phyloP scores from a whole-genome alignment of 2,329 filamentous ascomycete genomes.

The Ascosphaera pollenicola region DNA sequence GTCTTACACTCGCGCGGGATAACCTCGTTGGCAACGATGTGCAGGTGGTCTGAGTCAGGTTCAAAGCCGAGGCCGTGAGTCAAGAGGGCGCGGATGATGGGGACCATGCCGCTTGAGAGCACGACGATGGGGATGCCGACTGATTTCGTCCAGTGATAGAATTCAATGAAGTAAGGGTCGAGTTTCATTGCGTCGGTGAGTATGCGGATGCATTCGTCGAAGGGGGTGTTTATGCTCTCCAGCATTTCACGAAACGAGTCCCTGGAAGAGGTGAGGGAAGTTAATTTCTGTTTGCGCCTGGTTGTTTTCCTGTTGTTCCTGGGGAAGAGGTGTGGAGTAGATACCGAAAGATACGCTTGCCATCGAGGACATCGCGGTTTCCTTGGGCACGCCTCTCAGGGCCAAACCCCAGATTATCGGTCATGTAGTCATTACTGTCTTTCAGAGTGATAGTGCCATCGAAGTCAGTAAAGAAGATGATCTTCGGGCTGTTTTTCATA shows the following conservation, averaged over 20 bases:
- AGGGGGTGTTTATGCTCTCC: conserved; percentile 61
- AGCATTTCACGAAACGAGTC: conserved; percentile 85
- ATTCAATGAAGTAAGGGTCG: conserved; percentile 71
- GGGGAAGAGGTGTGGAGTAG: conserved; percentile 1
- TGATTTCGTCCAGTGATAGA: conserved; percentile 59
- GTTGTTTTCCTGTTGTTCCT: conserved; percentile 1
- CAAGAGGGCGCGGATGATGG: conserved; percentile 68
- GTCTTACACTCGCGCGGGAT: conserved; percentile 39
- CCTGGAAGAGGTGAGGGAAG: conserved; percentile 12
- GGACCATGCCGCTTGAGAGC: conserved; percentile 77
- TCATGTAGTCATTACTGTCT: conserved; percentile 51
- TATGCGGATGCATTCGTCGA: conserved; percentile 56
- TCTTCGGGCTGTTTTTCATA: conserved; percentile 43
- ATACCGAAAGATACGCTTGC: conserved; percentile 47
- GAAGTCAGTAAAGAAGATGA: conserved; percentile 98
- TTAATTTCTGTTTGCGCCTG: neutral
- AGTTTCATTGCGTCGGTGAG: conserved; percentile 67
- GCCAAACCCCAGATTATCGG: conserved; percentile 81
- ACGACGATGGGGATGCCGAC: conserved; percentile 86
- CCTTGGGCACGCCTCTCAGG: conserved; percentile 43
- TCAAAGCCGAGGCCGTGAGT: conserved; percentile 61
- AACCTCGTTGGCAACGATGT: conserved; percentile 80
- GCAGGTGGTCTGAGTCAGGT: conserved; percentile 40
- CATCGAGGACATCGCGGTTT: conserved; percentile 57
- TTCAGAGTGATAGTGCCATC: conserved; percentile 80